Conservation (phyloP, 257 asterid species). For the Linderniella brevidens region DNA sequence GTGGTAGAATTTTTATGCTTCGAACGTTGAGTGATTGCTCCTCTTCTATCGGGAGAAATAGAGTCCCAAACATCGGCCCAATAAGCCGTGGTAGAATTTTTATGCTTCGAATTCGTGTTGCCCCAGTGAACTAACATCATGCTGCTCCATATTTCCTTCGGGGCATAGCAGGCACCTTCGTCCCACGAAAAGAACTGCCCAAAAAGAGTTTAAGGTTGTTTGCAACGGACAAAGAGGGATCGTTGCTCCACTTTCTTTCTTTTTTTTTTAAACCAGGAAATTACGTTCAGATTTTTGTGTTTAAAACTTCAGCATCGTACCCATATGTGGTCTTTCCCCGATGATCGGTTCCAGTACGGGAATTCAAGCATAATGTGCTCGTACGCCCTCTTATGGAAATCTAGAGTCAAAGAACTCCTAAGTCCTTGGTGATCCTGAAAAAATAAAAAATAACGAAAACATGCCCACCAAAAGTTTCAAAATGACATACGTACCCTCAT, state of each 20-base stretch:
- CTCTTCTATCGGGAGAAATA: constrained; percentile 67
- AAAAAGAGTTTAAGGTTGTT: constrained; percentile 12
- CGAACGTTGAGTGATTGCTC: too few relatives aligned
- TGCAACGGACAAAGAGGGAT: too few relatives aligned
- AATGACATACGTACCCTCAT: constrained; percentile 35
- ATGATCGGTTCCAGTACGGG: constrained; percentile 77
- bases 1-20: constrained; percentile 87
- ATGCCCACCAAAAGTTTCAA: constrained; percentile 1
- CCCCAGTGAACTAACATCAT: constrained; percentile 99
- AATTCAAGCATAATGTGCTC: constrained; percentile 54
- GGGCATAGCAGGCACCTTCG: constrained; percentile 99
- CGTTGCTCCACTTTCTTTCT: too few relatives aligned
- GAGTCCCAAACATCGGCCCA: constrained; percentile 72
- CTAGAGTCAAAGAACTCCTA: constrained; percentile 83
- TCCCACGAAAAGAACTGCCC: constrained; percentile 94
- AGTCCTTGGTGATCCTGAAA: constrained; percentile 62
- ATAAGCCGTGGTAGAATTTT: constrained; percentile 87
- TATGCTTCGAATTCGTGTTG: constrained; percentile 80
- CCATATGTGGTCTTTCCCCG: constrained; percentile 97
- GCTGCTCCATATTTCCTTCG: constrained; percentile 97
- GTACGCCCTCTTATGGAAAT: constrained; percentile 63
- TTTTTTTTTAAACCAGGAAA: not conserved
- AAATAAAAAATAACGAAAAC: not conserved
- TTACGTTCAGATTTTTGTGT: not conserved
- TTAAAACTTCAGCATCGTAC: constrained; percentile 17